Conservation (phyloP, 805 yeast genomes). For the Wickerhamiella brachini region DNA sequence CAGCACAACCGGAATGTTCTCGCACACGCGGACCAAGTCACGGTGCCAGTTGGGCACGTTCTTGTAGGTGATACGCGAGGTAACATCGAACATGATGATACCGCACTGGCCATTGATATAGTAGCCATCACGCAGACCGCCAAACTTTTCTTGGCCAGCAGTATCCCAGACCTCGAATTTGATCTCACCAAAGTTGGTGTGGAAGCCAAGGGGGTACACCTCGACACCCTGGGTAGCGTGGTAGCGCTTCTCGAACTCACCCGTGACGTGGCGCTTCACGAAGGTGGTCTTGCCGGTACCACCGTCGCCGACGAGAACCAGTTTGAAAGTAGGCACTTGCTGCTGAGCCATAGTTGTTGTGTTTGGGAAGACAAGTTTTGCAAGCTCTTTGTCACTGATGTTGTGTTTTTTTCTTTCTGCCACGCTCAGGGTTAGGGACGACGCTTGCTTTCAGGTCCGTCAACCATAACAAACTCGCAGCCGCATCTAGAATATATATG, state of each 20-base stretch:
- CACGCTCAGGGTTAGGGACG: background rate
- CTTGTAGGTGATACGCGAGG: slow-evolving; percentile 98
- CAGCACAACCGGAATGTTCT: slow-evolving; percentile 96
- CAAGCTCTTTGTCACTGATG: background rate
- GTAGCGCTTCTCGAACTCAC: slow-evolving; percentile 98
- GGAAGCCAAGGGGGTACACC: slow-evolving; percentile 96
- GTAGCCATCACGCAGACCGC: slow-evolving; percentile 99
- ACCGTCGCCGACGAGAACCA: slow-evolving; percentile 99
- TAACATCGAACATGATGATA: slow-evolving; percentile 98
- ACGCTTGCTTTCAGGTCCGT: no score
- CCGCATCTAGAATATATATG: background rate
- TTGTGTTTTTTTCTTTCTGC: background rate
- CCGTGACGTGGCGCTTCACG: slow-evolving; percentile 96
- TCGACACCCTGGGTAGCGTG: slow-evolving; percentile 99
- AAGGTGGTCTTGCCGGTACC: slow-evolving; percentile 99
- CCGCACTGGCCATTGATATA: slow-evolving; percentile 99
- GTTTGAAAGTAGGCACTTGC: slow-evolving; percentile 86
- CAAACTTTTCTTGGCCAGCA: slow-evolving; percentile 99
- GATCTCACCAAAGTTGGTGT: slow-evolving; percentile 97
- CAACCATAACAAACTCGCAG: background rate
- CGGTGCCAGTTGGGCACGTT: slow-evolving; percentile 99
- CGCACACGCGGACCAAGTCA: slow-evolving; percentile 98
- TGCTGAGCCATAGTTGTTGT: slow-evolving; percentile 22
- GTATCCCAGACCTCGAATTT: slow-evolving; percentile 99
- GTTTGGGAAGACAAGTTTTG: slow-evolving; percentile 1